Conservation (phyloP, 108 stramenopile species). For the Aurantiochytrium sp. region DNA sequence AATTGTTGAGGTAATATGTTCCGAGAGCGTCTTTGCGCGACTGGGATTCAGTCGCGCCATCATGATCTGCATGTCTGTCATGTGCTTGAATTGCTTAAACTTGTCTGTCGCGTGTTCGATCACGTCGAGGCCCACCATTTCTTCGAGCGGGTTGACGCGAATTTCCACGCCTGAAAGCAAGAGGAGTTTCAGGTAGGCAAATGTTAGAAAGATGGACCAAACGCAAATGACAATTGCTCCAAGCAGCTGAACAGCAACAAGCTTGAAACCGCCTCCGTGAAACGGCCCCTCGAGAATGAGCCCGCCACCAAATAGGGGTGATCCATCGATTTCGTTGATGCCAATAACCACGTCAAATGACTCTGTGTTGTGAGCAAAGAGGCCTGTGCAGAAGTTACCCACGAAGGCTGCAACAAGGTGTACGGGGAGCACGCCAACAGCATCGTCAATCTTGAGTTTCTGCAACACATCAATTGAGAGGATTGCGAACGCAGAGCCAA, state of each 20-base stretch:
- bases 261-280: slow-evolving; percentile 18
- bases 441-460: slow-evolving; percentile 30
- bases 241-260: slow-evolving; percentile 12
- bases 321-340: no score
- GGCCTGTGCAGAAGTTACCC: background rate
- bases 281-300: background rate
- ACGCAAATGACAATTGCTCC: background rate
- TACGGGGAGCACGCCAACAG: slow-evolving; percentile 34
- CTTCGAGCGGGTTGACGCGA: background rate
- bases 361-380: background rate
- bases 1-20: background rate
- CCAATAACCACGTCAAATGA: background rate
- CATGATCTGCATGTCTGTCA: background rate
- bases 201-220: background rate
- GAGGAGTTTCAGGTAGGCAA: background rate
- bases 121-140: background rate
- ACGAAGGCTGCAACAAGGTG: background rate
- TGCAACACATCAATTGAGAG: background rate
- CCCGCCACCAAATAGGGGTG: no score
- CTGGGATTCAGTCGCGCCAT: background rate
- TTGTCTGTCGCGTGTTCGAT: background rate
- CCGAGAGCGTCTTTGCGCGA: background rate
- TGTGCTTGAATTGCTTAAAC: slow-evolving; percentile 3
- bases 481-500: background rate
- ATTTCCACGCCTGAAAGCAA: background rate